Evolutionary conservation across 306 rosid genomes (phyloP).

Genomic region (Fagus crenata): DNA sequence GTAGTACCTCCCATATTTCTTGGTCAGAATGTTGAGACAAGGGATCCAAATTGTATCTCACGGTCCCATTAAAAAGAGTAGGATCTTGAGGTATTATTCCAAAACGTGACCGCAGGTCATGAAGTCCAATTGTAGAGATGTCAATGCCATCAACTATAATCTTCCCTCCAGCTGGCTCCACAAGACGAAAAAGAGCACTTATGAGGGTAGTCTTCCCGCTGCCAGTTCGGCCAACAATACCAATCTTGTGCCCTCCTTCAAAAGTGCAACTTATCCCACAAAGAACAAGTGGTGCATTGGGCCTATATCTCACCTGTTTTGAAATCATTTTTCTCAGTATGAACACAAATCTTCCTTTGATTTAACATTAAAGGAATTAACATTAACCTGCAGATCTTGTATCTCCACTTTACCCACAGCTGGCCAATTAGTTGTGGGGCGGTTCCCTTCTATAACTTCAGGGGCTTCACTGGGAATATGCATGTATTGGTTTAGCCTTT

Average conservation of each 20-base stretch:
- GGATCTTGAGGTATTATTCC: conserved; percentile 58
- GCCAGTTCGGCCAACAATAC: conserved; percentile 75
- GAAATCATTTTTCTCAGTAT: not conserved
- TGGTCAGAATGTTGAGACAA: conserved; percentile 41
- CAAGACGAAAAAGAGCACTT: conserved; percentile 70
- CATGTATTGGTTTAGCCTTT: conserved; percentile 53
- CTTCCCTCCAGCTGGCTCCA: conserved; percentile 71
- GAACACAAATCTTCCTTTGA: no score
- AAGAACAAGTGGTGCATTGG: conserved; percentile 61
- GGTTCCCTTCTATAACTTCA: conserved; percentile 41
- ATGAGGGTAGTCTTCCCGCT: conserved; percentile 75
- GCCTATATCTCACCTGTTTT: conserved; percentile 59
- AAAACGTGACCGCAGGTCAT: conserved; percentile 74
- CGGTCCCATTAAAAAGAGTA: conserved; percentile 50
- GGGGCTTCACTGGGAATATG: conserved; percentile 53
- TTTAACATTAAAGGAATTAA: not conserved
- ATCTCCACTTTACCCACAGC: conserved; percentile 51
- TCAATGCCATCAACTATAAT: conserved; percentile 75
- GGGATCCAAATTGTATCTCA: conserved; percentile 55
- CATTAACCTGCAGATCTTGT: conserved; percentile 54
- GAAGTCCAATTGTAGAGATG: conserved; percentile 78
- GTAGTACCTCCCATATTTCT: conserved; percentile 50
- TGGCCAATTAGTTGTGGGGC: conserved; percentile 54
- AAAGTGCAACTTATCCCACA: conserved; percentile 69
- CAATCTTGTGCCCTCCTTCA: conserved; percentile 77